phyloP scores from a whole-genome alignment of 768 basidiomycete genomes.

The Plicaturopsis crispa region DNA sequence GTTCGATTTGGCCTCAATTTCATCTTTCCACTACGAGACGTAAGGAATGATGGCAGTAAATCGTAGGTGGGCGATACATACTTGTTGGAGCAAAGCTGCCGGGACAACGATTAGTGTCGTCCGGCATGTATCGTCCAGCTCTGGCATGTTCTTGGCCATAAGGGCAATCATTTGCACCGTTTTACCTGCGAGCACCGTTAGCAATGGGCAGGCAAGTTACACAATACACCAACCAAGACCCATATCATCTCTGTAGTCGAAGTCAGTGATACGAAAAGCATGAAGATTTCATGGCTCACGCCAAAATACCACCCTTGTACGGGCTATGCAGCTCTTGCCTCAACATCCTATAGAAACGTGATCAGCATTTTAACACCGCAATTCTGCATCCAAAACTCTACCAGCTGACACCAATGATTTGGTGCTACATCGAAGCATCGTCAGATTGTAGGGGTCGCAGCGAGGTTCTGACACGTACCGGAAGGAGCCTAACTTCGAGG shows the following conservation, averaged over 20 bases:
- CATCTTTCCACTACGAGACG: slow-evolving; percentile 55
- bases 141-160: slow-evolving; percentile 61
- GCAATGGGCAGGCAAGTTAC: too few species aligned
- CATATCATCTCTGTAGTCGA: slow-evolving; percentile 53
- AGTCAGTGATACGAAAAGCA: slow-evolving; percentile 5
- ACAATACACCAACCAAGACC: slow-evolving; percentile 55
- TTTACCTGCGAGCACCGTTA: slow-evolving; percentile 33
- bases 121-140: slow-evolving; percentile 31
- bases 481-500: slow-evolving; percentile 60
- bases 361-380: neutral
- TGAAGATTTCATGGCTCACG: too few species aligned
- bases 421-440: slow-evolving; percentile 67
- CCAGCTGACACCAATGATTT: slow-evolving; percentile 74
- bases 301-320: slow-evolving; percentile 59
- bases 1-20: slow-evolving; percentile 62
- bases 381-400: slow-evolving; percentile 14
- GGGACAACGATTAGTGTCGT: slow-evolving; percentile 74
- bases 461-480: too few species aligned
- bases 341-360: slow-evolving; percentile 44
- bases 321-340: slow-evolving; percentile 42
- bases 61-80: slow-evolving; percentile 12
- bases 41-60: neutral
- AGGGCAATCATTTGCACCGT: slow-evolving; percentile 78
- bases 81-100: slow-evolving; percentile 67
- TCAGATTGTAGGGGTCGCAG: too few species aligned